A percentile compares a stretch with the other conserved stretches of the same genome.
These are phyloP conservation scores for Syncephalastrum contaminatum DNA, from an alignment of 371 early-diverging fungal genomes.

Conservation along the genomic window DNA sequence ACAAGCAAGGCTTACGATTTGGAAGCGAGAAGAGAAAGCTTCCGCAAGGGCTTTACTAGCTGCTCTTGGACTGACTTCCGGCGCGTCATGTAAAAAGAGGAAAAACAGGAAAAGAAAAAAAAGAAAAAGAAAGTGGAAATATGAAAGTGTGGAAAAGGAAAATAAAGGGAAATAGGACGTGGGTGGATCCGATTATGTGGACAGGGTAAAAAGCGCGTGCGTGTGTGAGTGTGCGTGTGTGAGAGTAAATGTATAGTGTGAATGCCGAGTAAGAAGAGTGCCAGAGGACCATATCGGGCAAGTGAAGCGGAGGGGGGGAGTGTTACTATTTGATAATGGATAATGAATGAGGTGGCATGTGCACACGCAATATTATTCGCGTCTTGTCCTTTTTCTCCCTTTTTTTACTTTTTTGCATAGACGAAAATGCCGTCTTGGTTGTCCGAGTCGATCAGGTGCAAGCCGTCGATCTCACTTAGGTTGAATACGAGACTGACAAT, in stretches of 20 bases:
- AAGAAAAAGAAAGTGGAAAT: constrained; percentile 12
- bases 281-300: background rate
- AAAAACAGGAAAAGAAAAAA: constrained; percentile 12
- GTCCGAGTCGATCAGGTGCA: constrained; percentile 41
- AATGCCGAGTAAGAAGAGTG: constrained; percentile 1
- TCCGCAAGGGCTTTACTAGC: constrained; percentile 36
- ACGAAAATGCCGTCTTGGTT: constrained; percentile 58
- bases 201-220: background rate
- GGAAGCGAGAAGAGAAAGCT: constrained; percentile 21
- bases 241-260: background rate
- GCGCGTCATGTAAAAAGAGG: constrained; percentile 24
- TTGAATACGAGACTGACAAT: constrained; percentile 62
- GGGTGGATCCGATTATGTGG: background rate
- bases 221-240: background rate
- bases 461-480: constrained; percentile 51
- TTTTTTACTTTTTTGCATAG: constrained; percentile 25
- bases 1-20: too few species aligned
- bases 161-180: constrained; percentile 1
- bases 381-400: background rate
- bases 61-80: constrained; percentile 33
- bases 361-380: background rate
- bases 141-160: constrained; percentile 3
- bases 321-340: too few species aligned
- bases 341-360: constrained; percentile 2
- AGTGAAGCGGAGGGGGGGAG: constrained; percentile 2